phyloP scores from a whole-genome alignment of 2,329 filamentous ascomycete species.

The Arthrobotrys sphaeroides region DNA sequence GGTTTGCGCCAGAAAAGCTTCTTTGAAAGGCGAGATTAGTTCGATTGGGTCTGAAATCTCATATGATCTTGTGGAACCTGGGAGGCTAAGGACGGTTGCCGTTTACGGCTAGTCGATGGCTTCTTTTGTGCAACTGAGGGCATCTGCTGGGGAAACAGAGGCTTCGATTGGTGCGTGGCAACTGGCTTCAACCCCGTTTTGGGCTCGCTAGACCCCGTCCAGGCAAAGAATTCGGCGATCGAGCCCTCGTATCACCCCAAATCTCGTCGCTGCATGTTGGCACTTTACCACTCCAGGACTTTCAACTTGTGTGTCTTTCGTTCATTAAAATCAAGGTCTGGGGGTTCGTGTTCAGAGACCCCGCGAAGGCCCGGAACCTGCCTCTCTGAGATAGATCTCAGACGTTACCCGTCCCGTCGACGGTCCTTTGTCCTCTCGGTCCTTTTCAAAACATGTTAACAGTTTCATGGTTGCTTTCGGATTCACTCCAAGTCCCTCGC shows the following conservation, averaged over 20 bases:
- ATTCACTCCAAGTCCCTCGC: not conserved
- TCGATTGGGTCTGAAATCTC: not conserved
- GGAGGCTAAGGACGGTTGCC: not conserved
- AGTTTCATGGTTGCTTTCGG: conserved; percentile 3
- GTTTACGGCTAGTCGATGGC: not conserved
- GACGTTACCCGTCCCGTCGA: conserved; percentile 20
- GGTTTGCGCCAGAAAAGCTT: not conserved
- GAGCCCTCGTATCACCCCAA: conserved; percentile 30
- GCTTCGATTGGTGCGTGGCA: conserved; percentile 21
- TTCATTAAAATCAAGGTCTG: not conserved
- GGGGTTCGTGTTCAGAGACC: not conserved
- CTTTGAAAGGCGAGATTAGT: not conserved
- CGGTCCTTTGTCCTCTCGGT: not conserved
- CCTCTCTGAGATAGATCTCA: conserved; percentile 10
- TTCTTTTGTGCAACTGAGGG: conserved; percentile 24
- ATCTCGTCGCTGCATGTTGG: not conserved
- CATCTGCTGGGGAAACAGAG: conserved; percentile 12
- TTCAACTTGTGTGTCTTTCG: conserved; percentile 39
- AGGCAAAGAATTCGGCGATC: conserved; percentile 41
- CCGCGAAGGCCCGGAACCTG: conserved; percentile 28
- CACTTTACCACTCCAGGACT: conserved; percentile 30
- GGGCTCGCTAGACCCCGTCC: conserved; percentile 7
- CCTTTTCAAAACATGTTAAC: not conserved
- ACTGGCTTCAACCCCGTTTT: not conserved
- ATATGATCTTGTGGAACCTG: conserved; percentile 43